Evolutionary conservation across 257 asterid species (phyloP), one percentile per base, ranked within the genome.

Genomic region (Agastache rugosa): DNA sequence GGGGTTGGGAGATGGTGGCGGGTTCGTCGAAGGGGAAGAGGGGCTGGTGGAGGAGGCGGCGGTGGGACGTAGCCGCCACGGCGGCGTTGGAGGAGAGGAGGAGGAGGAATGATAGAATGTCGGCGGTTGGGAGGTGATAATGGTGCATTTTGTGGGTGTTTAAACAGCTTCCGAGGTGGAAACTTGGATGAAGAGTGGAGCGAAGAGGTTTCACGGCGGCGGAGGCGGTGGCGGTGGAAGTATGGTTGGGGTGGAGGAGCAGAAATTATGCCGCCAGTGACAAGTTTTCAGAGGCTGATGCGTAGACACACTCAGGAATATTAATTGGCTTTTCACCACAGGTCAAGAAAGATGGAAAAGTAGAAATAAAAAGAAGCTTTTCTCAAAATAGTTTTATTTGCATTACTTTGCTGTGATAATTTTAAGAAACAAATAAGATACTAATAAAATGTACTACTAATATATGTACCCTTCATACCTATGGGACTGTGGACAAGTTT

Each of bases 31-130:
- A 60, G 58, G 92, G 87, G 76, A 82, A 81, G 11, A 88, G 74
- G 0, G 90, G 91, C 19, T 87, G 91, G 87, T 93, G 98, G 72
- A 89, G 97, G 61, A 89, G 73, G 63, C 89, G 89, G 45, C 95
- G 86, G 86, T 42, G 69, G 73, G 51, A 56, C 73, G 19, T 17
- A 67, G 59, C 8, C 66, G 74, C 1, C 59, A 84, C 14, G 78
- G 85, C 19, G 82, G 76, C 6, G 78, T 69, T 2, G 79, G 71
- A 6, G 71, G 74, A 44, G 64, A 16, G 3, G n/a, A 62, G 74
- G 73, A 58, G 51, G 69, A 70, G 54, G 75, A 69, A 29, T 37
- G 80, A n/a, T 63, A 41, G 22, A 45, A 56, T 10, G 58, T 50
- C 8, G 54, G 22, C 17, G 44, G 69, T 3, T 2, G 47, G 74